Base-by-base conservation (phyloP, 495 filamentous ascomycete genomes). In the Jackrogersella multiformis region DNA sequence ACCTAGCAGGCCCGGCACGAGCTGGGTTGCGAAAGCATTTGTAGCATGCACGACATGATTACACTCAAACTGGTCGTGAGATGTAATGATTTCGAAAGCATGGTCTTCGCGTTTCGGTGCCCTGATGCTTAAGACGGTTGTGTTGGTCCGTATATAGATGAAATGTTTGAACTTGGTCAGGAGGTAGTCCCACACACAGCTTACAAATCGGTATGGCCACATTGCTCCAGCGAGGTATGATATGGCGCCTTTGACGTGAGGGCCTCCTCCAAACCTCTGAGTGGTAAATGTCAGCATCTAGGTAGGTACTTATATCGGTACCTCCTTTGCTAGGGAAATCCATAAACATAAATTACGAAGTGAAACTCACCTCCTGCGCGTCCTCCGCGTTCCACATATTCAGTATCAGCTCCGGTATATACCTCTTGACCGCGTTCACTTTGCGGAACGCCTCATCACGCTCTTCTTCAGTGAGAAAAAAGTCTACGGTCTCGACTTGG, bases 41-140 rank as follows among this genome's bases (percentile, higher is more conserved):
- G 80, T 85, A 20, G 81, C 79, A 65, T 82, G 80, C n/a, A 87
- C 60, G 26, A 85, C 61, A 44, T 81, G 75, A 13, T 56, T 69
- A 6, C 82, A 76, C 7, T 60, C 60, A 41, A 82, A 78, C 5
- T 34, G 41, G 10, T 80, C 79, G 5, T 76, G 75, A 0, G 71
- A 30, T n/a, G 23, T 83, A 0, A 54, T 52, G 10, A 82, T 51
- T 24, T 62, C 58, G 58, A 77, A 83, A 1, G 73, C 70, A 15
- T 66, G 35, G 15, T 6, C 10, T 10, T 12, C 13, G 13, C 15
- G 15, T 46, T 20, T 41, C 10, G 41, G 15, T n/a, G 54, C 24
- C 0, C 21, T 6, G 49, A 74, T 51, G 7, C 54, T 32, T 4
- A 52, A 4, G 16, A 64, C 80, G 0, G 75, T 71, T 5, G 82